Evolutionary conservation across 495 filamentous ascomycete species (phyloP).

Genomic region (Talaromyces wortmannii): DNA sequence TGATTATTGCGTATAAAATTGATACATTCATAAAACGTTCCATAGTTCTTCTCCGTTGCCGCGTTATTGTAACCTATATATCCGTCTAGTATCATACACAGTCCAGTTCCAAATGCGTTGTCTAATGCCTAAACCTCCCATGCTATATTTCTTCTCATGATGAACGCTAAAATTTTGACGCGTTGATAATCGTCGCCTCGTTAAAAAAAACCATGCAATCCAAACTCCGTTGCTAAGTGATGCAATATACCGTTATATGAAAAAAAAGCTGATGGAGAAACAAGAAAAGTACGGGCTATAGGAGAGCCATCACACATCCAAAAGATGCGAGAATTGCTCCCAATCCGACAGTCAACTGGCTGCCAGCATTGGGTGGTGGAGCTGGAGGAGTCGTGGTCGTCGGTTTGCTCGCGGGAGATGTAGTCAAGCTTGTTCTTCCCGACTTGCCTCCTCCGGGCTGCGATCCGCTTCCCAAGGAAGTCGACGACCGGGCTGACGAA

Average conservation of each 20-base stretch:
- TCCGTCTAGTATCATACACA: neutral
- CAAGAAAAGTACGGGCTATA: neutral
- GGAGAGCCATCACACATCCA: neutral
- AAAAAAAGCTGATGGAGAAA: neutral
- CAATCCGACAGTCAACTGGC: conserved; percentile 4
- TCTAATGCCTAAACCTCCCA: no score
- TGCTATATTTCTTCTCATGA: no score
- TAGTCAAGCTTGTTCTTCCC: neutral
- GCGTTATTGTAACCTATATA: neutral
- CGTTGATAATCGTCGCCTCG: neutral
- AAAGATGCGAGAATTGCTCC: neutral
- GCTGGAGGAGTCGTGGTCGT: conserved; percentile 5
- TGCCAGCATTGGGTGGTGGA: conserved; percentile 11
- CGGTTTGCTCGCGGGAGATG: neutral
- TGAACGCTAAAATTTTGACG: neutral
- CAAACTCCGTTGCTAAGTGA: neutral
- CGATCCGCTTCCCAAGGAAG: no score
- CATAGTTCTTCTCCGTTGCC: neutral
- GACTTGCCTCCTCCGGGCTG: neutral
- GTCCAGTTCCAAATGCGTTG: neutral
- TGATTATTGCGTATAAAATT: no score
- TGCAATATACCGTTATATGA: neutral
- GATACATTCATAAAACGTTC: no score
- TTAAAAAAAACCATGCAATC: neutral
- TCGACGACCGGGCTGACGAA: neutral